Evolutionary conservation across 2,329 filamentous ascomycete genomes (phyloP).

Genomic region (Colletotrichum caudatum): DNA sequence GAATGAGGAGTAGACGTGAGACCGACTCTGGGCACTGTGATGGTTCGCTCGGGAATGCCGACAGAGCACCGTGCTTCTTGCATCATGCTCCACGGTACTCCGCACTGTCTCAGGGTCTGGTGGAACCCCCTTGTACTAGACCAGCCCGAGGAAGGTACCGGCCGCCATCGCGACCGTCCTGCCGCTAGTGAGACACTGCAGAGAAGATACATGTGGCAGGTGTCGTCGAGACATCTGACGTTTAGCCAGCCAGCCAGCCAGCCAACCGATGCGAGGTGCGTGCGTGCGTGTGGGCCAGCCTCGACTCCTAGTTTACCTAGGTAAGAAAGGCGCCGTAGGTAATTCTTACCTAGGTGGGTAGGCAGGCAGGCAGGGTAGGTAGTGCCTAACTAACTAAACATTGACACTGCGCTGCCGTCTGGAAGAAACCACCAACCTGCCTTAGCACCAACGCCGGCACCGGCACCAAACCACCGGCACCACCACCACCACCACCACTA

Average conservation of each 20-base stretch:
- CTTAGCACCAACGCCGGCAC: not conserved
- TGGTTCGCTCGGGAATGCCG: fast-evolving
- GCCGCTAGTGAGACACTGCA: constrained; percentile 33
- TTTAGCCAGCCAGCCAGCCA: constrained; percentile 11
- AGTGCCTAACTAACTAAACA: not conserved
- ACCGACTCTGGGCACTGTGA: constrained; percentile 27
- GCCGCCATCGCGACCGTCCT: constrained; percentile 1
- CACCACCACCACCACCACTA: not conserved
- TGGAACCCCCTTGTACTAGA: constrained; percentile 25
- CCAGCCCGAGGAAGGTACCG: constrained; percentile 31
- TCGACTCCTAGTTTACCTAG: too few relatives aligned
- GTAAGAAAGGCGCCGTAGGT: too few relatives aligned
- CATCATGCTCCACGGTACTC: not conserved
- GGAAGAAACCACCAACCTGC: not conserved
- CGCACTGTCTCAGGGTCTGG: constrained; percentile 37
- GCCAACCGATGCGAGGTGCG: not conserved
- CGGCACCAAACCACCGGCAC: constrained; percentile 1
- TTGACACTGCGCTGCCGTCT: constrained; percentile 6
- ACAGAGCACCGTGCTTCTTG: not conserved
- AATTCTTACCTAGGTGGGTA: too few relatives aligned
- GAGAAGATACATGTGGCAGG: constrained; percentile 41
- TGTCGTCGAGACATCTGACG: constrained; percentile 41
- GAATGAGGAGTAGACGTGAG: constrained; percentile 33
- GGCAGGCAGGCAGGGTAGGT: too few relatives aligned
- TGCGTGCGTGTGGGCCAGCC: constrained; percentile 27